phyloP scores from a whole-genome alignment of 75 land plant species.

The Chamaecyparis obtusa region DNA sequence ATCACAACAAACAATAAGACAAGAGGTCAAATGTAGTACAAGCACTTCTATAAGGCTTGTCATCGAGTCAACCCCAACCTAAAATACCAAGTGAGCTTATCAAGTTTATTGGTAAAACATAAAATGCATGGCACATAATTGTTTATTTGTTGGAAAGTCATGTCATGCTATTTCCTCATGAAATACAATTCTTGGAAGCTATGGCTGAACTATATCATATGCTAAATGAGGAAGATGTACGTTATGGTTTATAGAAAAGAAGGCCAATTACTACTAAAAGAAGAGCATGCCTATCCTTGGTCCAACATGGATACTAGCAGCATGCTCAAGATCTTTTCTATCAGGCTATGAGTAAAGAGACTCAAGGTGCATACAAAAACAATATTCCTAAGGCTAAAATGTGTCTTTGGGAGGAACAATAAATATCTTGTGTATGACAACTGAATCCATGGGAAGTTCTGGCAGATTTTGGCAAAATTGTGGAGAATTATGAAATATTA shows the following conservation, averaged over 20 bases:
- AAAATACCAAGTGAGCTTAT: conserved; percentile 98
- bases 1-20: conserved; percentile 89
- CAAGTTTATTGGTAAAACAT: conserved; percentile 96
- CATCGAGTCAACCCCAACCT: conserved; percentile 97
- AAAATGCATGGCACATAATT: conserved; percentile 98
- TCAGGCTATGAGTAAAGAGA: conserved; percentile 97
- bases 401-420: conserved; percentile 99
- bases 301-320: conserved; percentile 99
- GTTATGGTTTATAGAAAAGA: conserved; percentile 95
- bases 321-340: conserved; percentile 94
- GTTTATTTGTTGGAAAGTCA: conserved; percentile 92
- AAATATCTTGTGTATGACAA: conserved; percentile 88
- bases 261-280: conserved; percentile 91
- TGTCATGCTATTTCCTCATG: conserved; percentile 90
- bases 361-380: conserved; percentile 90
- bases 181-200: conserved; percentile 91
- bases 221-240: conserved; percentile 97
- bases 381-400: conserved; percentile 94
- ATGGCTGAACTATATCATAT: conserved; percentile 96
- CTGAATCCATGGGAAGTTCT: conserved; percentile 96
- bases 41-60: conserved; percentile 95
- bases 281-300: conserved; percentile 88
- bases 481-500: conserved; percentile 91
- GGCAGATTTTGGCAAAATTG: conserved; percentile 83
- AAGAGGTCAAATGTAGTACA: conserved; percentile 98